Evolutionary conservation across 1,284 basidiomycete species (phyloP).

Genomic region (Phylloboletellus chloephorus): DNA sequence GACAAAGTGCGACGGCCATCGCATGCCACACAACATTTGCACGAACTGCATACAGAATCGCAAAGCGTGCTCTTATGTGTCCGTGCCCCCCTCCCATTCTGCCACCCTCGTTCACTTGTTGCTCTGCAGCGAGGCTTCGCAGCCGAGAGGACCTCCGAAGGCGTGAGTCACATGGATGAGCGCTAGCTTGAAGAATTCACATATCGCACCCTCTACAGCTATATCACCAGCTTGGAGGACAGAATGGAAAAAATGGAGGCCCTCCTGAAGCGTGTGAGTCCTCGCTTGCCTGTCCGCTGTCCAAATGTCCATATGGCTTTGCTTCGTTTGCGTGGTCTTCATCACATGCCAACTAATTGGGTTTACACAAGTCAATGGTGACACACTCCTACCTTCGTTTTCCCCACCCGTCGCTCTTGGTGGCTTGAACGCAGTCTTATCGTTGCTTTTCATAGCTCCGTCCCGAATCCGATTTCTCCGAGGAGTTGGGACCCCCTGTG

Average conservation of each 20-base stretch:
- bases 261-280: conserved; percentile 59
- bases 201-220: conserved; percentile 39
- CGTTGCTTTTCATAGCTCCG: conserved; percentile 46
- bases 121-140: conserved; percentile 59
- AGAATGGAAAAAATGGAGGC: conserved; percentile 67
- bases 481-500: conserved; percentile 64
- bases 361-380: neutral
- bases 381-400: conserved; percentile 2
- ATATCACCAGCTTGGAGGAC: conserved; percentile 73
- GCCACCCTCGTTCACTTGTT: neutral
- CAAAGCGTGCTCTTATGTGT: conserved; percentile 72
- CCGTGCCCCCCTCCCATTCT: conserved; percentile 25
- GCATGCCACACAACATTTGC: conserved; percentile 55
- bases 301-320: neutral
- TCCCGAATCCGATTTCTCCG: conserved; percentile 61
- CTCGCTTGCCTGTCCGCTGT: neutral
- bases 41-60: conserved; percentile 66
- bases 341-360: neutral
- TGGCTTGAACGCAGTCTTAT: conserved; percentile 10
- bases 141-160: conserved; percentile 80
- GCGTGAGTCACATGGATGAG: conserved; percentile 45
- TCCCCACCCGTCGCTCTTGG: neutral
- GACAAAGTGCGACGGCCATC: conserved; percentile 66
- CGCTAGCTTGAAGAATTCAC: neutral
- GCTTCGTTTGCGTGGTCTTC: neutral